phyloP scores from a whole-genome alignment of 2,329 filamentous ascomycete genomes.

The Pyricularia sp. region DNA sequence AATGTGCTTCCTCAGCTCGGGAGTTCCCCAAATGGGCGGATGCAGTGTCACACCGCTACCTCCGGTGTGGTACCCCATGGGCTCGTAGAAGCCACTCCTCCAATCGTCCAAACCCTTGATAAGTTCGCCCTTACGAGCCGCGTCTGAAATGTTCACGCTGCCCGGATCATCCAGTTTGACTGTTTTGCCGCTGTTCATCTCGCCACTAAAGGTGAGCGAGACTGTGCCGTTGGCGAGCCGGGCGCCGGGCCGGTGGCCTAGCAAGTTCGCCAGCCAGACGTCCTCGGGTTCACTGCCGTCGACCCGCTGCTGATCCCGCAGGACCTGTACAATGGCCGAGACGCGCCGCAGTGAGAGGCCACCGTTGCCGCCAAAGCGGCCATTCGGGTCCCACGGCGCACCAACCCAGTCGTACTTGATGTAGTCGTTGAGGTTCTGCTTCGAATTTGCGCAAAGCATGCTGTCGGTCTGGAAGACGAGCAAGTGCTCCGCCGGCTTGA shows the following conservation, averaged over 20 bases:
- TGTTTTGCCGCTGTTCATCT: slow-evolving; percentile 26
- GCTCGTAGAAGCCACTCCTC: slow-evolving; percentile 39
- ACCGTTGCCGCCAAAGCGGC: slow-evolving; percentile 35
- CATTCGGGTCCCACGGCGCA: slow-evolving; percentile 31
- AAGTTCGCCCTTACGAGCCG: slow-evolving; percentile 17
- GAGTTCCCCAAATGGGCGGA: slow-evolving; percentile 33
- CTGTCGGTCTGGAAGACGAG: slow-evolving; percentile 42
- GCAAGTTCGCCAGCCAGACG: slow-evolving; percentile 39
- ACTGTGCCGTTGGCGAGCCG: slow-evolving; percentile 38
- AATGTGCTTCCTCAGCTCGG: slow-evolving; percentile 32
- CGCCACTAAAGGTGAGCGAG: slow-evolving; percentile 35
- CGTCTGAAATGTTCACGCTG: slow-evolving; percentile 14
- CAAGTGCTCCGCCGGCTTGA: slow-evolving; percentile 38
- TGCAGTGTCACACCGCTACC: slow-evolving; percentile 33
- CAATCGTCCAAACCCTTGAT: slow-evolving; percentile 33
- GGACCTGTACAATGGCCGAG: slow-evolving; percentile 37
- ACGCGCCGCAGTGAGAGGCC: slow-evolving; percentile 39
- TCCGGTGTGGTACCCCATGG: slow-evolving; percentile 46
- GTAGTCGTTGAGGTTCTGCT: slow-evolving; percentile 32
- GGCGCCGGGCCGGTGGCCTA: slow-evolving; percentile 33
- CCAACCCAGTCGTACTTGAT: slow-evolving; percentile 41
- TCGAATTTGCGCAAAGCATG: slow-evolving; percentile 40
- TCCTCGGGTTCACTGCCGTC: slow-evolving; percentile 37
- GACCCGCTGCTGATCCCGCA: slow-evolving; percentile 31
- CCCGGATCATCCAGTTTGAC: slow-evolving; percentile 10